Evolutionary conservation across 129 eudicot genomes (phyloP).

Genomic region (Saussurea involucrata): DNA sequence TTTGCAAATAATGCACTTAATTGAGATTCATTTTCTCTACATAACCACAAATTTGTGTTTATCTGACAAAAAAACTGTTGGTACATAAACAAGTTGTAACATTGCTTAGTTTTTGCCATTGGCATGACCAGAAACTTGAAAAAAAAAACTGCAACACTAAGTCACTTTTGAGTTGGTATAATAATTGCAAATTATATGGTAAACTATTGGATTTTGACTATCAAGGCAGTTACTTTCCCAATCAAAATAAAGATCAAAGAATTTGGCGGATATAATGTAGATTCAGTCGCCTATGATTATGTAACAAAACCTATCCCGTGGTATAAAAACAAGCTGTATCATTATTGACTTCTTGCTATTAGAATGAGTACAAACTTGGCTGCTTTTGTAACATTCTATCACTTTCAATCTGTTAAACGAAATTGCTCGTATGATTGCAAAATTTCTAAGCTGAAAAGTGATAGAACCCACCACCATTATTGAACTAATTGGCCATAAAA

Average conservation of each 20-base stretch:
- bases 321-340: not conserved
- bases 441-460: too few relatives aligned
- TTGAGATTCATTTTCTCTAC: not conserved
- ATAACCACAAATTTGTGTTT: not conserved
- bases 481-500: not conserved
- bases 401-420: not conserved
- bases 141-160: not conserved
- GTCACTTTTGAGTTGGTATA: not conserved
- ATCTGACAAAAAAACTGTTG: not conserved
- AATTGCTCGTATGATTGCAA: not conserved
- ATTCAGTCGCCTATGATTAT: not conserved
- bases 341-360: not conserved
- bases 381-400: not conserved
- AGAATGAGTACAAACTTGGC: not conserved
- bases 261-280: not conserved
- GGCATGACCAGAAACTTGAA: too few relatives aligned
- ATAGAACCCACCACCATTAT: not conserved
- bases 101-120: not conserved
- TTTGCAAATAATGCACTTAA: not conserved
- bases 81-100: not conserved
- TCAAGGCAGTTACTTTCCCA: not conserved
- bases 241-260: not conserved
- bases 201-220: not conserved
- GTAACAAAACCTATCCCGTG: not conserved
- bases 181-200: not conserved